Evolutionary conservation across 108 stramenopile species (phyloP).

Genomic region (Pseudonitzschia delicatissima): DNA sequence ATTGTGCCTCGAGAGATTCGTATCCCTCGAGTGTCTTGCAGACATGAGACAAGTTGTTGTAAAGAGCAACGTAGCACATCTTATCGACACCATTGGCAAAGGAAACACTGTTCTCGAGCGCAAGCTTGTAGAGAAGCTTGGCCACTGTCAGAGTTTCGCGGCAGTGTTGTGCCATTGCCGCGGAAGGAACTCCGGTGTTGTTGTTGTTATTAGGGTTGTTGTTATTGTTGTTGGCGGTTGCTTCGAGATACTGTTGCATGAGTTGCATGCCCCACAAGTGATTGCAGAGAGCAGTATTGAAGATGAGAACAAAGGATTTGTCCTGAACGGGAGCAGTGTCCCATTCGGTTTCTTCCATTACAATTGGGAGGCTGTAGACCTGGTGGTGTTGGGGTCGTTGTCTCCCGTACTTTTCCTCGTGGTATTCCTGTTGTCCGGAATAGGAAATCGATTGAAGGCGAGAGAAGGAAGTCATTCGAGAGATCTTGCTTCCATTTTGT

Average conservation of each 20-base stretch:
- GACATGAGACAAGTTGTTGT: not conserved
- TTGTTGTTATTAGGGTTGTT: not conserved
- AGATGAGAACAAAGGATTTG: not conserved
- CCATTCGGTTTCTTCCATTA: not conserved
- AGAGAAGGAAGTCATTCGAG: not conserved
- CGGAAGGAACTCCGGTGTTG: not conserved
- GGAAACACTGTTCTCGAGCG: not conserved
- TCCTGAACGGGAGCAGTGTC: not conserved
- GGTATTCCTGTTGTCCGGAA: not conserved
- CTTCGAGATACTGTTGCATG: not conserved
- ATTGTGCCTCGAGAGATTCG: not conserved
- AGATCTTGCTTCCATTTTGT: not conserved
- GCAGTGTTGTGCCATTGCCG: not conserved
- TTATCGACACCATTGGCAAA: not conserved
- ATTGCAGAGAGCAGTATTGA: not conserved
- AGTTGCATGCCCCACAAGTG: not conserved
- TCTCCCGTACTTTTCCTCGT: not conserved
- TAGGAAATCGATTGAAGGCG: not conserved
- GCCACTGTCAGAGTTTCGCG: not conserved
- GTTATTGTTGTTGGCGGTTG: not conserved
- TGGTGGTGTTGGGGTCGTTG: not conserved
- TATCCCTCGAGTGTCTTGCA: not conserved
- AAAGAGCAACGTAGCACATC: not conserved
- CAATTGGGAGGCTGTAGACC: not conserved
- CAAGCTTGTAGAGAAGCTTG: not conserved